A percentile compares a stretch with the other conserved stretches of the same genome.
These are phyloP conservation scores for Brassica balearica DNA, from an alignment of 441 rosid species.

Conservation along the genomic window DNA sequence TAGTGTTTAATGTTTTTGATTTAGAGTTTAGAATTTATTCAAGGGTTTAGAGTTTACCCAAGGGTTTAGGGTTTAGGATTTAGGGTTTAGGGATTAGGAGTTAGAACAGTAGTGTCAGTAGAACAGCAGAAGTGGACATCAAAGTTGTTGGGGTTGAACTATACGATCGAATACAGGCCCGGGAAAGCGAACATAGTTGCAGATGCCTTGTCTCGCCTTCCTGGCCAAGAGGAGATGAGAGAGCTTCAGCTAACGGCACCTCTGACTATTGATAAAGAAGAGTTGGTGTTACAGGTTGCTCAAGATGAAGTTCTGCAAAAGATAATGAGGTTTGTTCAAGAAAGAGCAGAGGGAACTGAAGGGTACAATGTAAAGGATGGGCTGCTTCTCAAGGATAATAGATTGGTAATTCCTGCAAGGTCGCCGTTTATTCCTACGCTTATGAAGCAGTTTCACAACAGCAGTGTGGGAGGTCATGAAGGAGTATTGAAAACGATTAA, in stretches of 20 bases:
- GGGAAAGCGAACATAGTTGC: background rate
- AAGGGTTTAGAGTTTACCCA: too few species aligned
- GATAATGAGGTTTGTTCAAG: background rate
- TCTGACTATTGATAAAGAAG: too few species aligned
- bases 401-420: background rate
- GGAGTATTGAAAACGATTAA: background rate
- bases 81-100: too few species aligned
- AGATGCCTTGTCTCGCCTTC: background rate
- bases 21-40: too few species aligned
- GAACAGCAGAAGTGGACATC: background rate
- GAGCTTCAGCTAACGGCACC: too few species aligned
- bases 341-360: background rate
- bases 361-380: background rate
- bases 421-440: background rate
- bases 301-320: background rate
- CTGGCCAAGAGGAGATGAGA: background rate
- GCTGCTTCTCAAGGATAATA: background rate
- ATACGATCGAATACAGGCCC: background rate
- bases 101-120: background rate
- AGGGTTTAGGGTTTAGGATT: too few species aligned
- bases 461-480: background rate
- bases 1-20: too few species aligned
- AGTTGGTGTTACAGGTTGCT: background rate
- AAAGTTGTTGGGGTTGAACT: background rate
- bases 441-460: background rate